Percentiles rank a stretch among this genome's conserved stretches.
Conservation (phyloP, 192 early-diverging fungal genomes). For the Backusella tarrabulga region DNA sequence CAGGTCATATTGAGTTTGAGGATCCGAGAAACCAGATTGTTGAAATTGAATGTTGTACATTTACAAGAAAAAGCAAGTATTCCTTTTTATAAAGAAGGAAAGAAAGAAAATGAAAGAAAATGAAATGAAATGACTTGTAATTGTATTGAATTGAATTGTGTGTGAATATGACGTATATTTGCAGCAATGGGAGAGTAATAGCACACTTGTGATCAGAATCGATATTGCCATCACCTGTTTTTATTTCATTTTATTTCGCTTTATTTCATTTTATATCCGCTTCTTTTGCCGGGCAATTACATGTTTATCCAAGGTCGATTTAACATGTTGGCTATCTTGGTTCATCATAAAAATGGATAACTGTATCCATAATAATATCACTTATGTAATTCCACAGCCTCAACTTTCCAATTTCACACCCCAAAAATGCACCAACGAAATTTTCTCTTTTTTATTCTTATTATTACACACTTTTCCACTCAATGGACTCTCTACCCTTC, state of each 20-base stretch:
- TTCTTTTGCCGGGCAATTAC: background rate
- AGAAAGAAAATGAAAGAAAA: background rate
- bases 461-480: too few species aligned
- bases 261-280: background rate
- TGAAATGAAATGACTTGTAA: background rate
- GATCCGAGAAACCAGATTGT: background rate
- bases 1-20: constrained; percentile 13
- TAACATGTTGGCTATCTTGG: background rate
- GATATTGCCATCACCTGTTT: background rate
- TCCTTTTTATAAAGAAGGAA: background rate
- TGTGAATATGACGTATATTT: background rate
- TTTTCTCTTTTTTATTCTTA: too few species aligned
- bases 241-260: background rate
- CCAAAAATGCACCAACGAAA: too few species aligned
- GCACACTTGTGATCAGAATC: background rate
- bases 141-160: too few species aligned
- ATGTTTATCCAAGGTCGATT: background rate
- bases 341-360: background rate
- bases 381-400: background rate
- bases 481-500: too few species aligned
- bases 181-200: background rate
- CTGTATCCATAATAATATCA: background rate
- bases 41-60: constrained; percentile 20
- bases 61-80: background rate
- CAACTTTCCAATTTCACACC: too few species aligned